Base-by-base conservation (phyloP, 768 basidiomycete species). In the Hirschioporus abietinus region DNA sequence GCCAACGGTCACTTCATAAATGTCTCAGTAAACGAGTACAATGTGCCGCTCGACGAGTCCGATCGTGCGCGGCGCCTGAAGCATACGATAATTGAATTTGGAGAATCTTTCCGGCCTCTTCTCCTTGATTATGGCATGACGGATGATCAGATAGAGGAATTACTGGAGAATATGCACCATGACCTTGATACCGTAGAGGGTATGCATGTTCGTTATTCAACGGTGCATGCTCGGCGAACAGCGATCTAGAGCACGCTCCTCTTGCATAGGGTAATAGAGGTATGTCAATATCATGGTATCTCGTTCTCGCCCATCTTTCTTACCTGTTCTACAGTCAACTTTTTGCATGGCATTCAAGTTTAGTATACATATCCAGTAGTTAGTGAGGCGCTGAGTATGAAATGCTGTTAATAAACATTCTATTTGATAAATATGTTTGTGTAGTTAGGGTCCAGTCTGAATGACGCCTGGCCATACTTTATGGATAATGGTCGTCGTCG, bases 21-120 rank as follows among this genome's bases (percentile, higher is more conserved):
- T 23, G 78, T 85, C 65, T 72, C 76, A 5, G 57, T 76, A 7
- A 71, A 72, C 34, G 65, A 68, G 1, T 72, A 78, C 67, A 69
- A 75, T 72, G 78, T 90, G 66, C 88, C 88, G 9, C 78, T 91
- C 25, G 90, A 89, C 5, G 74, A 64, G 63, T 30, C 67, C 78
- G 71, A 74, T 68, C 68, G 57, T 63, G 12, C 70, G 88, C 1
- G 89, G 88, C 0, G 73, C 68, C 34, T 81, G 70, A 77, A 82
- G 30, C 73, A 71, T 1, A 74, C 76, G 7, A 77, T 83, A 67
- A 69, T 72, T 34, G 71, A 76, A 25, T 87, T 84, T 62, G 80
- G 83, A 4, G 76, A 82, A 20, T 84, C 85, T 24, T 75, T 86
- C 64, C 80, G 74, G 66, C 81, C 82, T 0, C 70, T 90, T 64